A percentile compares a stretch with the other conserved stretches of the same genome.
phyloP scores from a whole-genome alignment of 2,329 filamentous ascomycete species.

The Teratosphaeria gauchensis region DNA sequence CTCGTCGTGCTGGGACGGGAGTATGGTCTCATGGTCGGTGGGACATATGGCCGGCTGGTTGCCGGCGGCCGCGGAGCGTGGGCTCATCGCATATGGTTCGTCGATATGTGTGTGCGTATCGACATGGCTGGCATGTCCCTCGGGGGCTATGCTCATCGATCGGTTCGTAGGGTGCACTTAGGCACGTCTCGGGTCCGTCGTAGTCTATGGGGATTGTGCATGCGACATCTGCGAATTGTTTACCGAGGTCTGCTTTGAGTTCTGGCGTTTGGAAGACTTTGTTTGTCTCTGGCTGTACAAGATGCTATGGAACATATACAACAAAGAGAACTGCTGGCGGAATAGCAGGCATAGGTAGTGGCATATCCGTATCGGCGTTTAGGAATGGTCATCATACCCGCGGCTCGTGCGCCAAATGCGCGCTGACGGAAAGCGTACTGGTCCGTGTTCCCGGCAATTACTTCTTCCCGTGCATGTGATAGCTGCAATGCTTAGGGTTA shows the following conservation, averaged over 20 bases:
- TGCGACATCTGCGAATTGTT: constrained; percentile 1
- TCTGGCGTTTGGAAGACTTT: neutral
- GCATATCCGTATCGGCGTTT: neutral
- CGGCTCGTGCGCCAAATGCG: neutral
- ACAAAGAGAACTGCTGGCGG: neutral
- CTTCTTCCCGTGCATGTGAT: neutral
- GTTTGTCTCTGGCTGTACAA: neutral
- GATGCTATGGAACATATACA: neutral
- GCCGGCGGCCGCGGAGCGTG: constrained; percentile 10
- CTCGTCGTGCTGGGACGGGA: constrained; percentile 27
- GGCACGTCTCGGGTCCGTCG: neutral
- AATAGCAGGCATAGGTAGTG: neutral
- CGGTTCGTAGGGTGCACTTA: neutral
- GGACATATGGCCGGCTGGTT: constrained; percentile 37
- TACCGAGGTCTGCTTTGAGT: neutral
- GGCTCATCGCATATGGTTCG: constrained; percentile 30
- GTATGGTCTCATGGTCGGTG: constrained; percentile 44
- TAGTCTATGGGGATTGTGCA: neutral
- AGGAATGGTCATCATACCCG: neutral
- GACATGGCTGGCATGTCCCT: constrained; percentile 5
- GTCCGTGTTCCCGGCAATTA: neutral
- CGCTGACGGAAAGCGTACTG: neutral
- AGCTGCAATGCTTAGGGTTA: neutral
- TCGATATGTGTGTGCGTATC: constrained; percentile 7
- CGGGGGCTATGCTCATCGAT: neutral